Evolutionary conservation across 768 basidiomycete species (phyloP).

Genomic region (Leccinum pellstonianum): DNA sequence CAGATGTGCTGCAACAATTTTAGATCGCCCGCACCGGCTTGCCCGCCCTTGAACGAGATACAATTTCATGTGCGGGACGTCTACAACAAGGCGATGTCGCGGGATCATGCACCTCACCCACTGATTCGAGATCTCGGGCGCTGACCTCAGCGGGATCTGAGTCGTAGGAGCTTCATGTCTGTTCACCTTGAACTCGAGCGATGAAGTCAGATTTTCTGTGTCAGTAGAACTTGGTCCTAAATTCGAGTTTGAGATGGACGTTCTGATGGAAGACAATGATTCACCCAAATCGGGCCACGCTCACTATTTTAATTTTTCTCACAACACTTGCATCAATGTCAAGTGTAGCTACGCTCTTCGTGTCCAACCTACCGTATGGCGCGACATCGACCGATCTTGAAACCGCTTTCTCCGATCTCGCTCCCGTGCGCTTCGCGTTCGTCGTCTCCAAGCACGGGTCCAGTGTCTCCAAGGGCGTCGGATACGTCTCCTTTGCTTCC

Average conservation of each 20-base stretch:
- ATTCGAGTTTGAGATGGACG: not conserved
- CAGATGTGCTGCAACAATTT: slow-evolving; percentile 3
- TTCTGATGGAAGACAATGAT: too few species aligned
- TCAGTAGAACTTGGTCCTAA: too few species aligned
- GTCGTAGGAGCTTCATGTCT: not conserved
- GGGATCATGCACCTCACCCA: not conserved
- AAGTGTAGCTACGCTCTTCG: slow-evolving; percentile 79
- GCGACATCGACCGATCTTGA: slow-evolving; percentile 89
- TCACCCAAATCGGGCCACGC: too few species aligned
- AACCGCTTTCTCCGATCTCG: slow-evolving; percentile 93
- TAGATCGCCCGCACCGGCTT: not conserved
- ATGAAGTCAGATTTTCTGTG: too few species aligned
- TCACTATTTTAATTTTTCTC: not conserved
- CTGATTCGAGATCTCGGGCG: not conserved
- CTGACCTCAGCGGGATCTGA: not conserved
- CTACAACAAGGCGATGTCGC: too few species aligned
- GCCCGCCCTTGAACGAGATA: not conserved
- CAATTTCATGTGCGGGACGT: not conserved
- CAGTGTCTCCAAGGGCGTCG: slow-evolving; percentile 87
- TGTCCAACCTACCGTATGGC: slow-evolving; percentile 89
- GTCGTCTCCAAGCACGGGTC: slow-evolving; percentile 80
- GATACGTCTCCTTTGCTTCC: slow-evolving; percentile 91
- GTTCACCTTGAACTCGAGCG: too few species aligned
- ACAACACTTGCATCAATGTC: not conserved
- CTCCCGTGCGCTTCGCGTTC: slow-evolving; percentile 91